Evolutionary conservation across 2,329 filamentous ascomycete genomes (phyloP).

Genomic region (Ophiocordyceps sinensis): DNA sequence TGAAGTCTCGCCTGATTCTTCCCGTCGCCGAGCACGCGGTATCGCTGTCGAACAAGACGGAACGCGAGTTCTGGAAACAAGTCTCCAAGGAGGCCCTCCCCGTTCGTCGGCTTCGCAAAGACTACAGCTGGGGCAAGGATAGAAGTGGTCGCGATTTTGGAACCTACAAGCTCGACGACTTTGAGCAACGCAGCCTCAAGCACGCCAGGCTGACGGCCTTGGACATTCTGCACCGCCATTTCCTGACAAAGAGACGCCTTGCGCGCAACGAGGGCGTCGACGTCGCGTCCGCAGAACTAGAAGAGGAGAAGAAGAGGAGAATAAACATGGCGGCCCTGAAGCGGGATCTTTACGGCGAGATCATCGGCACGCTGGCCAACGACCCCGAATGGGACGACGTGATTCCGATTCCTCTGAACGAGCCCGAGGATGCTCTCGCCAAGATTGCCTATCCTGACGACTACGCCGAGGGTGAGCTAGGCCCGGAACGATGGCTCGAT

Average conservation of each 20-base stretch:
- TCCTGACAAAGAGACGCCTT: slow-evolving; percentile 22
- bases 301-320: slow-evolving; percentile 31
- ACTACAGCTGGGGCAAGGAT: slow-evolving; percentile 36
- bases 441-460: slow-evolving; percentile 81
- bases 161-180: slow-evolving; percentile 31
- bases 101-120: slow-evolving; percentile 25
- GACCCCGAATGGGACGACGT: slow-evolving; percentile 77
- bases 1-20: slow-evolving; percentile 30
- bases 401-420: slow-evolving; percentile 66
- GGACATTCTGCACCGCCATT: slow-evolving; percentile 28
- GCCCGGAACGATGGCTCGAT: neutral
- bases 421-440: slow-evolving; percentile 75
- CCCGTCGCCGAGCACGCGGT: slow-evolving; percentile 22
- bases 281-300: slow-evolving; percentile 23
- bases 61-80: slow-evolving; percentile 43
- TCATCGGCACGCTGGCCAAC: slow-evolving; percentile 30
- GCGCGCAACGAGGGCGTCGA: slow-evolving; percentile 10
- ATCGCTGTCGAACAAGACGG: slow-evolving; percentile 28
- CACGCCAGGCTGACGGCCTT: slow-evolving; percentile 28
- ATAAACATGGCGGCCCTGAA: slow-evolving; percentile 35
- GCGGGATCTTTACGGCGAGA: slow-evolving; percentile 38
- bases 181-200: slow-evolving; percentile 26
- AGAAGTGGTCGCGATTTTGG: slow-evolving; percentile 32
- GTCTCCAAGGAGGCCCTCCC: slow-evolving; percentile 37
- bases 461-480: slow-evolving; percentile 58